Base-by-base conservation (phyloP, 148 eudicot species). In the Euryodendron excelsum region DNA sequence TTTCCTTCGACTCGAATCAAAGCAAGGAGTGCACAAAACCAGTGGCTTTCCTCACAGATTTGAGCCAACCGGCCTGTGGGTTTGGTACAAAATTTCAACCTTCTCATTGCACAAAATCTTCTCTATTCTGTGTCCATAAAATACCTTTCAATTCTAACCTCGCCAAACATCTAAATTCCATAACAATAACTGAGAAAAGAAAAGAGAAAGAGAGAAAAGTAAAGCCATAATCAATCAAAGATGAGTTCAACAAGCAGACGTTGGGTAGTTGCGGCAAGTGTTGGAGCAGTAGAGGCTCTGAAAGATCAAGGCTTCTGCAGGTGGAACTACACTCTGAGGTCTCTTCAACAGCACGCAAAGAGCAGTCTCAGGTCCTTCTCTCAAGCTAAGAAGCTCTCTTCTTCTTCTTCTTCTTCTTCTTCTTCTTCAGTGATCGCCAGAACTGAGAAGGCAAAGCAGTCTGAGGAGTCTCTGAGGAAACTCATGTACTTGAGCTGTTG, bases 301-400 rank as follows among this genome's bases (percentile, higher is more conserved):
- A 83, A 79, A 63, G 85, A 83, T 79, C 85, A 83, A 45, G 82
- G 85, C 0, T 69, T 83, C 1, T 62, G 73, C 41, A 76, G 85
- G 48, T 82, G 85, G 85, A 79, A 82, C 45, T 69, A 82, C 76
- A 70, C 82, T 5, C 1, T 82, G 17, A 79, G 79, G 36, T 41
- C 61, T n/a, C 15, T 73, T 14, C 78, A 74, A 27, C 81, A 74
- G 20, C 81, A 78, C 30, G 71, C 79, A 53, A 82, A 78, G 71
- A 73, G 47, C 50, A 73, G 65, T 39, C 67, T 82, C 37, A 74
- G 78, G 17, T 73, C 81, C 8, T 44, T 53, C n/a, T 63, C 78
- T 31, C 84, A 73, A 39, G 69, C 78, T 4, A 78, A 78, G 7
- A 41, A 41, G 45, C 45, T 0, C 4, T 41, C 45, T 41, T 41